These are phyloP conservation scores for Gliomastix tumulicola DNA, from an alignment of 2,329 filamentous ascomycete genomes.

Conservation along the genomic window DNA sequence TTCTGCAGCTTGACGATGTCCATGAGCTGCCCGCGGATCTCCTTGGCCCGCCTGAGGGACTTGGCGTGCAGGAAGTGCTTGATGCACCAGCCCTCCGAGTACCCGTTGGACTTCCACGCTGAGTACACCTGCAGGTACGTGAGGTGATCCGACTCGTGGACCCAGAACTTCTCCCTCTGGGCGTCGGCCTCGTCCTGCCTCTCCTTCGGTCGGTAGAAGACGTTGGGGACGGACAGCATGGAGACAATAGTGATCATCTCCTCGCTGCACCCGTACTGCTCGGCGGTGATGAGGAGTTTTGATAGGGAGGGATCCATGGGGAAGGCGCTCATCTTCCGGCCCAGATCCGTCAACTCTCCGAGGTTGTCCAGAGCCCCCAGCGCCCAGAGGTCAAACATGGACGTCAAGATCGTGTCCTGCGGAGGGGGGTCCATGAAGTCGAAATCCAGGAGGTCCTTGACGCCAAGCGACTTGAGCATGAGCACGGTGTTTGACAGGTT, in stretches of 20 bases:
- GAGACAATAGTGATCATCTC: conserved; percentile 98
- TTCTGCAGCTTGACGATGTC: conserved; percentile 95
- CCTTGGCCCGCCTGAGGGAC: conserved; percentile 80
- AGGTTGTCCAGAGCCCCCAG: conserved; percentile 90
- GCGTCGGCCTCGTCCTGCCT: conserved; percentile 94
- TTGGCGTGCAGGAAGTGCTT: conserved; percentile 96
- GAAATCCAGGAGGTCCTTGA: conserved; percentile 91
- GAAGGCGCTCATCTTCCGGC: conserved; percentile 91
- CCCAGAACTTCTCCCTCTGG: conserved; percentile 95
- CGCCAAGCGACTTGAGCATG: conserved; percentile 87
- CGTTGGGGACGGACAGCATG: conserved; percentile 93
- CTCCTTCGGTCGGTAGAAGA: conserved; percentile 96
- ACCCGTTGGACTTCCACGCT: conserved; percentile 89
- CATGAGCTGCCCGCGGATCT: conserved; percentile 86
- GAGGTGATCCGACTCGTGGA: conserved; percentile 93
- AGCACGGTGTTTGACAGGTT: conserved; percentile 94
- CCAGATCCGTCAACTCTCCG: conserved; percentile 81
- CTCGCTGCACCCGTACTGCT: conserved; percentile 86
- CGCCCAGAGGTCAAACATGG: conserved; percentile 95
- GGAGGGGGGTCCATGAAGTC: conserved; percentile 99
- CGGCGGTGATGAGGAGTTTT: conserved; percentile 88
- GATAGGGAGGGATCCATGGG: conserved; percentile 96
- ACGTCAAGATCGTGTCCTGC: conserved; percentile 95
- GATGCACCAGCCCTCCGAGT: conserved; percentile 85
- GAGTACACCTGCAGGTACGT: conserved; percentile 94